Percentiles rank a stretch among this genome's conserved stretches.
These are phyloP conservation scores for Solanum gracilifrons DNA, from an alignment of 257 asterid genomes.

Conservation along the genomic window DNA sequence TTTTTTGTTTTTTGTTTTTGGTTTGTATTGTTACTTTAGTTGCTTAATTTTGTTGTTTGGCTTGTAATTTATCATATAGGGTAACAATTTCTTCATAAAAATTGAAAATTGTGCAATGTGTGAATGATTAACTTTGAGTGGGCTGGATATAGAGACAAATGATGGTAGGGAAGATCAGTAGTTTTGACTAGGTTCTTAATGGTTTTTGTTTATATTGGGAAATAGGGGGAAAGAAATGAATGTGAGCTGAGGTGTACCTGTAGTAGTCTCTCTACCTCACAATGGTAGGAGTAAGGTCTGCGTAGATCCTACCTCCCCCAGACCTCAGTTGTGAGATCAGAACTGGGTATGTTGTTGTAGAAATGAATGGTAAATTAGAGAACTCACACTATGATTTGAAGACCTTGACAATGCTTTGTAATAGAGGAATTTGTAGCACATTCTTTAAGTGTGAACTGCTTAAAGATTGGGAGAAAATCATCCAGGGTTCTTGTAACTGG, in stretches of 20 bases:
- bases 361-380: background rate
- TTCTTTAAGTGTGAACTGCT: slow-evolving; percentile 87
- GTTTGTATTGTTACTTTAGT: background rate
- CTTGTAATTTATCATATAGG: background rate
- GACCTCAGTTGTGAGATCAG: background rate
- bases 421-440: slow-evolving; percentile 99
- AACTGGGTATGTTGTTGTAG: background rate
- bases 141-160: background rate
- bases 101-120: background rate
- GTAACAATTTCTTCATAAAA: background rate
- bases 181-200: background rate
- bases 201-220: background rate
- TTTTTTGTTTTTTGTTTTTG: background rate
- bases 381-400: background rate
- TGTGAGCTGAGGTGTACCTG: background rate
- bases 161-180: background rate
- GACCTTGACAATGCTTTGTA: slow-evolving; percentile 42
- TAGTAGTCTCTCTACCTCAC: background rate
- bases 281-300: background rate
- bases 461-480: slow-evolving; percentile 90
- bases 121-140: background rate
- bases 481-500: slow-evolving; percentile 97
- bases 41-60: background rate
- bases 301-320: background rate
- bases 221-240: background rate